A percentile compares a stretch with the other conserved stretches of the same genome.
Evolutionary conservation across 371 early-diverging fungal genomes (phyloP).

Genomic region (Funneliformis caledonium): DNA sequence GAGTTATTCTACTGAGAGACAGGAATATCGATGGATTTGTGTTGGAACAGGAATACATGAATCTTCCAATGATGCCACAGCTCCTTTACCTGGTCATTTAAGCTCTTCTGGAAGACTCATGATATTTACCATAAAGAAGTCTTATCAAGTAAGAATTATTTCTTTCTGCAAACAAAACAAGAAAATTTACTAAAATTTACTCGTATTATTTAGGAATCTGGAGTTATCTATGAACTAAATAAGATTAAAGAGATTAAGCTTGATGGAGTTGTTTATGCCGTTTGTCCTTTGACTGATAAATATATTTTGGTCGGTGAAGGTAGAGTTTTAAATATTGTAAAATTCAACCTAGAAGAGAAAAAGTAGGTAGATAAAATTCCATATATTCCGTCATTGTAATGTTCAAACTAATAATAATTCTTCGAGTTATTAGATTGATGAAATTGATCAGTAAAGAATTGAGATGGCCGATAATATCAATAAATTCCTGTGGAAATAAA

Average conservation of each 20-base stretch:
- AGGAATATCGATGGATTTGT: slow-evolving; percentile 20
- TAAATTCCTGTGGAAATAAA: slow-evolving; percentile 12
- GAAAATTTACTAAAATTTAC: not conserved
- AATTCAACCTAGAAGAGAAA: slow-evolving; percentile 6
- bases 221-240: slow-evolving; percentile 14
- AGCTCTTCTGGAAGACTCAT: not conserved
- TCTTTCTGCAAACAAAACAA: not conserved
- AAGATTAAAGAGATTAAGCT: not conserved
- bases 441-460: not conserved
- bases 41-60: slow-evolving; percentile 19
- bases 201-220: not conserved
- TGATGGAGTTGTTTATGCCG: not conserved
- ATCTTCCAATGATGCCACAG: not conserved
- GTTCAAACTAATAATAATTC: slow-evolving; percentile 8
- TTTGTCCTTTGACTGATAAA: slow-evolving; percentile 20
- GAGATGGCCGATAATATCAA: slow-evolving; percentile 30
- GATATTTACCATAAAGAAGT: slow-evolving; percentile 25
- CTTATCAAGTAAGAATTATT: not conserved
- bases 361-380: not conserved
- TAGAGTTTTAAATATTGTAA: slow-evolving; percentile 12
- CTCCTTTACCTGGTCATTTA: not conserved
- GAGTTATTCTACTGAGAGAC: slow-evolving; percentile 5
- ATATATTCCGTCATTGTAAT: not conserved
- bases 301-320: slow-evolving; percentile 21
- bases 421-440: not conserved